Evolutionary conservation across 768 basidiomycete genomes (phyloP).

Genomic region (Tricholoma matsutake): DNA sequence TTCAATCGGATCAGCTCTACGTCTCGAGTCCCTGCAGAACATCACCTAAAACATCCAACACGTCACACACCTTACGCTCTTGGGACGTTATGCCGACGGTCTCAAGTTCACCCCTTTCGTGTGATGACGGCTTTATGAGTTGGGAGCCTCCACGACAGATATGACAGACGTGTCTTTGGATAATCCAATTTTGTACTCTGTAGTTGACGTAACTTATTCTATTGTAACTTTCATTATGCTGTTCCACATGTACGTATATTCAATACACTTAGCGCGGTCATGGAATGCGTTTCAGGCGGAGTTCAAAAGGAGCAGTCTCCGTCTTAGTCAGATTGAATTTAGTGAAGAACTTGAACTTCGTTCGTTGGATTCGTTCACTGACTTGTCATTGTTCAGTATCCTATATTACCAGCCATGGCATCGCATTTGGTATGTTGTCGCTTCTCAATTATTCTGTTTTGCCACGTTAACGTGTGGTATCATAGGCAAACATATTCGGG

Average conservation of each 20-base stretch:
- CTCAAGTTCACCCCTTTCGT: slow-evolving; percentile 31
- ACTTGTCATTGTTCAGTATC: not conserved
- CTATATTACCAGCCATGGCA: slow-evolving; percentile 39
- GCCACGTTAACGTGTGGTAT: not conserved
- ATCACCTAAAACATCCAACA: slow-evolving; percentile 8
- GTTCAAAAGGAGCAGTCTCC: not conserved
- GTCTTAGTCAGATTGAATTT: not conserved
- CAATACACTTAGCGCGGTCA: too few species aligned
- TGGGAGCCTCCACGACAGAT: slow-evolving; percentile 48
- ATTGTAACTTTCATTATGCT: not conserved
- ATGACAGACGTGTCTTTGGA: not conserved
- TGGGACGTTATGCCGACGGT: slow-evolving; percentile 29
- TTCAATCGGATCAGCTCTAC: slow-evolving; percentile 12
- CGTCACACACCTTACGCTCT: slow-evolving; percentile 23
- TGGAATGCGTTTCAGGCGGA: not conserved
- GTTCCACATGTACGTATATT: not conserved
- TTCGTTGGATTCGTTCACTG: not conserved
- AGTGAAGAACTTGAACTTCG: not conserved
- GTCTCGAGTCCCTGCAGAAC: slow-evolving; percentile 9
- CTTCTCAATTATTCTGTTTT: not conserved
- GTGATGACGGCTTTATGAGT: slow-evolving; percentile 59
- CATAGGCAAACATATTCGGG: slow-evolving; percentile 90
- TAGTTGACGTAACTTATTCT: not conserved
- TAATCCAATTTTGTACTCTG: not conserved
- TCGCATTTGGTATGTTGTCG: slow-evolving; percentile 68